Conservation (phyloP, 176 grass and related monocot genomes). For the Calamus simplicifolius region DNA sequence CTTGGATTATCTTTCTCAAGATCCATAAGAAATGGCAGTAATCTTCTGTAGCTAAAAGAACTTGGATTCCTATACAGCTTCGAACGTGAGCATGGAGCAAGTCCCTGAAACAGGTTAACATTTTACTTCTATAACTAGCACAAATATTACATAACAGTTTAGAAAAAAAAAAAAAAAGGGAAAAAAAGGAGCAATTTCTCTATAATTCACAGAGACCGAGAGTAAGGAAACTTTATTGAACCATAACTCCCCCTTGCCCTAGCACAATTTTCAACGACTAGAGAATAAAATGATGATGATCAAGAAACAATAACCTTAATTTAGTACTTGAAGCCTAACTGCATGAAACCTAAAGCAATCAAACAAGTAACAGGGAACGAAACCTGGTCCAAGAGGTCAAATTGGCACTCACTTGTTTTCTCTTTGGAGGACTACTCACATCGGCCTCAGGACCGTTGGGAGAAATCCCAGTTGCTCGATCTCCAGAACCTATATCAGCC, state of each 20-base stretch:
- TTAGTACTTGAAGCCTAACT: no score
- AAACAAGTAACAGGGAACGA: no score
- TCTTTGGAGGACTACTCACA: conserved; percentile 7
- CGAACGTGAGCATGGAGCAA: conserved; percentile 29
- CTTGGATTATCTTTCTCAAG: conserved; percentile 33
- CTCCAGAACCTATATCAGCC: not conserved
- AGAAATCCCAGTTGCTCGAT: conserved; percentile 10
- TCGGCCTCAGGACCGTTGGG: not conserved
- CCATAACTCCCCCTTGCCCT: no score
- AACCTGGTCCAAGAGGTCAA: not conserved
- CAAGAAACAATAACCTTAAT: no score
- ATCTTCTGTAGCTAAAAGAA: conserved; percentile 79
- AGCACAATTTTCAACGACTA: no score
- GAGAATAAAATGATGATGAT: no score
- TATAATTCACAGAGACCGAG: no score
- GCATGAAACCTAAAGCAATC: not conserved
- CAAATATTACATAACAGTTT: no score
- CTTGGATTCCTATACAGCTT: conserved; percentile 47
- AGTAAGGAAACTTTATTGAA: no score
- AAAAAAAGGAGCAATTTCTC: no score
- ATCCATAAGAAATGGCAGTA: conserved; percentile 83
- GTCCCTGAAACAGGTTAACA: conserved; percentile 35
- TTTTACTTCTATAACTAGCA: no score
- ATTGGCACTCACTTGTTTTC: conserved; percentile 19
- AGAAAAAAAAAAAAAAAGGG: no score